phyloP scores from a whole-genome alignment of 2,329 filamentous ascomycete species.

The Catunica adiposa region DNA sequence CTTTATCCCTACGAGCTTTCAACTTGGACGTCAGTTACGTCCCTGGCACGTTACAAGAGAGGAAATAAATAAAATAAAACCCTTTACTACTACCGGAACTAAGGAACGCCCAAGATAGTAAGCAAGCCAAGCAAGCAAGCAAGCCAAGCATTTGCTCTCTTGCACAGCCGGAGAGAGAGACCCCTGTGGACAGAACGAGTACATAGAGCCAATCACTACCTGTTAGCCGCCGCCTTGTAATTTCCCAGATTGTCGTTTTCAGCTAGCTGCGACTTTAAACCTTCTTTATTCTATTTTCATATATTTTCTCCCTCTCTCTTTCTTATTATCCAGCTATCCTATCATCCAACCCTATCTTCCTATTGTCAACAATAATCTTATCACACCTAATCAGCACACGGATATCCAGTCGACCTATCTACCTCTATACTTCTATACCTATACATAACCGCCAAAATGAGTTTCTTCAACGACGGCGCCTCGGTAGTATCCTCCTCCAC shows the following conservation, averaged over 20 bases:
- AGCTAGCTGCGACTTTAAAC: neutral
- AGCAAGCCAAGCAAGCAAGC: too few species aligned
- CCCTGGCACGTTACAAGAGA: too few species aligned
- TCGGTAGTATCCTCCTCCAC: slow-evolving; percentile 13
- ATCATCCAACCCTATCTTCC: neutral
- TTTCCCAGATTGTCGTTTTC: neutral
- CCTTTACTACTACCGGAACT: too few species aligned
- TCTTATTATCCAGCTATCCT: neutral
- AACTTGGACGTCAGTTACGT: too few species aligned
- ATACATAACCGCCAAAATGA: slow-evolving; percentile 9
- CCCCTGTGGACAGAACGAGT: too few species aligned
- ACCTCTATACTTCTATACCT: neutral
- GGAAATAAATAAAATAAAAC: too few species aligned
- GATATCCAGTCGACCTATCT: neutral
- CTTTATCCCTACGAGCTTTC: too few species aligned
- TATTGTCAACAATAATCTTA: neutral
- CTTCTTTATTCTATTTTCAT: neutral
- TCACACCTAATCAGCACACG: neutral
- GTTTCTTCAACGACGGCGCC: slow-evolving; percentile 14
- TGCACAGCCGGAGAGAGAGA: too few species aligned
- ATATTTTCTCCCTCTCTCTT: too few species aligned
- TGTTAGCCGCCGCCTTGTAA: neutral
- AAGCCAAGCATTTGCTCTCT: too few species aligned
- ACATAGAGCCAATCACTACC: neutral
- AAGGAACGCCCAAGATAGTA: too few species aligned